Conservation (phyloP, 2,329 filamentous ascomycete genomes). For the Verticillium nonalfalfae region DNA sequence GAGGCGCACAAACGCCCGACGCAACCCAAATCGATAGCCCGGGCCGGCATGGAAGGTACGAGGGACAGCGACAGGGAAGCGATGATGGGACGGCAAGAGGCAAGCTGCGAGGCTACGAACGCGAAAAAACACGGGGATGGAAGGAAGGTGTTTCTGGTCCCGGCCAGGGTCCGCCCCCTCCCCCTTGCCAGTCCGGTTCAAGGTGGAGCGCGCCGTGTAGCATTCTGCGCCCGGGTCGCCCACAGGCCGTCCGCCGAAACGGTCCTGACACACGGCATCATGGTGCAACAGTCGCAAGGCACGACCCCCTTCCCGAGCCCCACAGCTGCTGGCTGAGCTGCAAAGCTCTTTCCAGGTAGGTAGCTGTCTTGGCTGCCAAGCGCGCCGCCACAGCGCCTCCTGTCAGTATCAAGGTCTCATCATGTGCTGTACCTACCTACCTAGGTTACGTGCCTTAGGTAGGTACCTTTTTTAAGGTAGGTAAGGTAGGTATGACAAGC, state of each 20-base stretch:
- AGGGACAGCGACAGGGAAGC: background rate
- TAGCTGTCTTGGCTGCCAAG: too few relatives aligned
- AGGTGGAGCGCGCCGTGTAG: background rate
- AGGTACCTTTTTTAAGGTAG: too few relatives aligned
- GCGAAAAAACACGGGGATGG: too few relatives aligned
- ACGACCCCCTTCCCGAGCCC: conserved; percentile 8
- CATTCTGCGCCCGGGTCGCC: conserved; percentile 7
- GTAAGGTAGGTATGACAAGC: too few relatives aligned
- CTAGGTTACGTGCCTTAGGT: too few relatives aligned
- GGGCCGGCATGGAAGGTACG: background rate
- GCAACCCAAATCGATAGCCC: background rate
- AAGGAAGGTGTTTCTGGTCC: background rate
- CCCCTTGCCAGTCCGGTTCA: background rate
- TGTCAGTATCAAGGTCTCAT: too few relatives aligned
- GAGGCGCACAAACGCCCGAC: background rate
- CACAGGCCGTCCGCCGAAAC: conserved; percentile 12
- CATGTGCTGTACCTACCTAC: too few relatives aligned
- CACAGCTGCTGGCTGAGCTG: background rate
- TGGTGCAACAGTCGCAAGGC: conserved; percentile 7
- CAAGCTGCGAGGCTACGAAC: too few relatives aligned
- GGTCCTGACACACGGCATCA: conserved; percentile 8
- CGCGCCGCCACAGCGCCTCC: too few relatives aligned
- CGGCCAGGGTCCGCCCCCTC: background rate
- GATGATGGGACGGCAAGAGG: background rate
- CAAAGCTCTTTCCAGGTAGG: too few relatives aligned